A percentile compares a stretch with the other conserved stretches of the same genome.
These are phyloP conservation scores for Solanum verrucosum DNA, from an alignment of 257 asterid genomes.

Conservation along the genomic window DNA sequence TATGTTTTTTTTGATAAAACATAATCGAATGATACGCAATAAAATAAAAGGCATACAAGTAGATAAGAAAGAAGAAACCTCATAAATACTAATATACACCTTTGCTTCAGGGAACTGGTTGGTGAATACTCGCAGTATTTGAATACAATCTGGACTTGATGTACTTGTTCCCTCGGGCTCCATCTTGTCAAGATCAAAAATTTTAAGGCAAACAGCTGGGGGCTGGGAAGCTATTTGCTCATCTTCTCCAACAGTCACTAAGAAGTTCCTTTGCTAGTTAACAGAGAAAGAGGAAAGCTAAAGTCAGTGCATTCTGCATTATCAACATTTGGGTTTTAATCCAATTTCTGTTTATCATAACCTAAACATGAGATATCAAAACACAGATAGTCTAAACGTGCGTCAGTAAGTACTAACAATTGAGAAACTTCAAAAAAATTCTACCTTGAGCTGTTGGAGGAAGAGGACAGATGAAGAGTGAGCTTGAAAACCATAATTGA, in stretches of 20 bases:
- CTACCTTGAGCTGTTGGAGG: slow-evolving; percentile 94
- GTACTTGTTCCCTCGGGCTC: slow-evolving; percentile 77
- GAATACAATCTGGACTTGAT: slow-evolving; percentile 74
- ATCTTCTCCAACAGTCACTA: slow-evolving; percentile 89
- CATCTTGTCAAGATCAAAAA: slow-evolving; percentile 81
- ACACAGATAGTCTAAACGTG: neutral
- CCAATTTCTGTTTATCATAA: neutral
- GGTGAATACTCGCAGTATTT: slow-evolving; percentile 75
- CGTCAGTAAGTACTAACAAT: neutral
- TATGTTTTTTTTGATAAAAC: neutral
- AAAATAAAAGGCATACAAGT: neutral
- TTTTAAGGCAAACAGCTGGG: slow-evolving; percentile 63
- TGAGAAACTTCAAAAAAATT: neutral
- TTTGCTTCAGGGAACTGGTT: slow-evolving; percentile 85
- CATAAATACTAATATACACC: slow-evolving; percentile 25
- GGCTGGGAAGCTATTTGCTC: slow-evolving; percentile 67
- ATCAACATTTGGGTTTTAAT: neutral
- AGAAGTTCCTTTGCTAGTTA: slow-evolving; percentile 77
- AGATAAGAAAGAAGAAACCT: neutral
- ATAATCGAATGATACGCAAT: neutral
- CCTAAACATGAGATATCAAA: neutral
- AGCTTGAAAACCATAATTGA: slow-evolving; percentile 66
- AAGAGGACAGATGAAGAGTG: slow-evolving; percentile 75
- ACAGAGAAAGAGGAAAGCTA: slow-evolving; percentile 3
- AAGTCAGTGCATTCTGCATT: neutral